Evolutionary conservation across 2,329 filamentous ascomycete species (phyloP).

Genomic region (Phialemoniopsis sp.): DNA sequence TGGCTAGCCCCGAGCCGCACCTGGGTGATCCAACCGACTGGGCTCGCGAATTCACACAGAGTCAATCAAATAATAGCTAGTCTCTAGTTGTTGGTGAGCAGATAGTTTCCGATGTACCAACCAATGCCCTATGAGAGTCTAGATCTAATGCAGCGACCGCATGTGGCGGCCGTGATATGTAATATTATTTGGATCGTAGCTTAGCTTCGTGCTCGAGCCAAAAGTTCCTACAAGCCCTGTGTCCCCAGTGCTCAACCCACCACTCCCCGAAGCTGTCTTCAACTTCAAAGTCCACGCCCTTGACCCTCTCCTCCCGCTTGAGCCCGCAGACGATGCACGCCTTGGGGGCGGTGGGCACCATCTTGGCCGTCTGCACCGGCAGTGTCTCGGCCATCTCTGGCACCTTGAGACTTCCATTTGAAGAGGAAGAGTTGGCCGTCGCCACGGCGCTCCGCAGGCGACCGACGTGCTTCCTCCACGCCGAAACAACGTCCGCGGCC

Average conservation of each 20-base stretch:
- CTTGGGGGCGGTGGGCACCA: constrained; percentile 69
- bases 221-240: constrained; percentile 75
- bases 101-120: no score
- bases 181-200: constrained; percentile 40
- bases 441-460: constrained; percentile 69
- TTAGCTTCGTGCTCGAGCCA: constrained; percentile 74
- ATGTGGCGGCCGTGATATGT: no score
- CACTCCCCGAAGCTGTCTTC: constrained; percentile 95
- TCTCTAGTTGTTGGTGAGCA: no score
- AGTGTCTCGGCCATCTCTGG: constrained; percentile 71
- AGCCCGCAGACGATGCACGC: constrained; percentile 83
- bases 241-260: constrained; percentile 90
- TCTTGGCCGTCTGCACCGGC: constrained; percentile 63
- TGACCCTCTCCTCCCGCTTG: constrained; percentile 79
- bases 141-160: no score
- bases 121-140: no score
- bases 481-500: constrained; percentile 68
- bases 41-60: no score
- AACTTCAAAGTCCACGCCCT: constrained; percentile 69
- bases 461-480: constrained; percentile 74
- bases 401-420: constrained; percentile 40
- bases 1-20: no score
- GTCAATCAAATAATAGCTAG: no score
- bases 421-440: constrained; percentile 45
- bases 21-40: no score